phyloP scores from a whole-genome alignment of 2,329 filamentous ascomycete species.

The Ceratocystis eucalypticola region DNA sequence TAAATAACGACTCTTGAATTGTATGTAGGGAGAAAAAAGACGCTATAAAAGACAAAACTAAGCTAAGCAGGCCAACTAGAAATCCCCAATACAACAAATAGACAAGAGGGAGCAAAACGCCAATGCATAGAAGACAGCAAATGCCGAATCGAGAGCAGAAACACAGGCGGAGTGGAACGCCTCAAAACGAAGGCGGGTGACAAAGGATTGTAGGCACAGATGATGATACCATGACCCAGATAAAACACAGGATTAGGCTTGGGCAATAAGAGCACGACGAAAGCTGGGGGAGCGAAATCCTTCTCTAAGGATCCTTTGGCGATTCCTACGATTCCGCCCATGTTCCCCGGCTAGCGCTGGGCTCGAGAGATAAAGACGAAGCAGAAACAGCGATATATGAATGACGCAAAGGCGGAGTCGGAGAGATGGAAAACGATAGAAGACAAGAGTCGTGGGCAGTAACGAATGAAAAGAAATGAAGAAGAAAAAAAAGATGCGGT shows the following conservation, averaged over 20 bases:
- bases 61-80: neutral
- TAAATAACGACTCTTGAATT: neutral
- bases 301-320: neutral
- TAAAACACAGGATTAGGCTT: constrained; percentile 1
- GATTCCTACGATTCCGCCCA: neutral
- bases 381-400: neutral
- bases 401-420: neutral
- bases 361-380: too few relatives aligned
- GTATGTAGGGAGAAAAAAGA: neutral
- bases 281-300: constrained; percentile 6
- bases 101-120: neutral
- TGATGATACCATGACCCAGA: constrained; percentile 1
- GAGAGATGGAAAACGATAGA: neutral
- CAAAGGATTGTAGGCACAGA: neutral
- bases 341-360: neutral
- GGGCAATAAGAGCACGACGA: neutral
- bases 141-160: neutral
- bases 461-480: neutral
- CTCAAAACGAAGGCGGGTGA: neutral
- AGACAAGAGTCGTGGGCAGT: neutral
- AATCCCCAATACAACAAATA: constrained; percentile 1
- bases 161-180: neutral
- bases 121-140: neutral
- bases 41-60: neutral
- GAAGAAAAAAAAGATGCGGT: constrained; percentile 3